A percentile compares a stretch with the other conserved stretches of the same genome.
Conservation (phyloP, 306 rosid species). For the Prunus kanzakura region DNA sequence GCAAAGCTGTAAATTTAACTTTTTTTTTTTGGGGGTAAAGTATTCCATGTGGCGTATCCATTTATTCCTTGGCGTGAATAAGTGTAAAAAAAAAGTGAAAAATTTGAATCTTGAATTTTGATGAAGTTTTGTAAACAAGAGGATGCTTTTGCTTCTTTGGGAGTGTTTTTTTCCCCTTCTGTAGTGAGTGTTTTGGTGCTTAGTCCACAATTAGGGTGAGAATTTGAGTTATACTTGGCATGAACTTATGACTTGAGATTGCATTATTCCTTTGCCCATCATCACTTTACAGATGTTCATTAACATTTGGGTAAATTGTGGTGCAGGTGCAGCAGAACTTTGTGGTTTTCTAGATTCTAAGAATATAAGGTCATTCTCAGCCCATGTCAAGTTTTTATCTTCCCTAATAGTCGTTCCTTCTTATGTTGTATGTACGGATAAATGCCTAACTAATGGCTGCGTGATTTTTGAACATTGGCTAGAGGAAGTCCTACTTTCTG, state of each 20-base stretch:
- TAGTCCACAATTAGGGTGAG: not conserved
- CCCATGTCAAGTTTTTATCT: constrained; percentile 3
- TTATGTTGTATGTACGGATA: not conserved
- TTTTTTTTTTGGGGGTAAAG: no score
- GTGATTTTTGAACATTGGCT: not conserved
- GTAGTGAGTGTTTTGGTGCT: not conserved
- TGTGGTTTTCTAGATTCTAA: constrained; percentile 76
- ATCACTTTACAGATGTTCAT: not conserved
- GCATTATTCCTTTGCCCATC: not conserved
- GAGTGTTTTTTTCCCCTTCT: not conserved
- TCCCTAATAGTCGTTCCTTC: not conserved
- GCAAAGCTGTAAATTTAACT: not conserved
- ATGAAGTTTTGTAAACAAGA: not conserved
- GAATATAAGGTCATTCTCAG: constrained; percentile 56
- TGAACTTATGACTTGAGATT: not conserved
- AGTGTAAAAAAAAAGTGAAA: not conserved
- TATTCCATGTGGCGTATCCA: no score
- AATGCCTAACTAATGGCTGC: not conserved
- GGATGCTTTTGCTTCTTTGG: not conserved
- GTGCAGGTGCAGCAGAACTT: constrained; percentile 84
- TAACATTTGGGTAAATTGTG: constrained; percentile 16
- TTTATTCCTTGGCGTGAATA: no score
- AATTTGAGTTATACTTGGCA: not conserved
- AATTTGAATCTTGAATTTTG: no score
- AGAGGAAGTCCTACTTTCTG: not conserved